Percentiles rank a stretch among this genome's conserved stretches.
These are phyloP conservation scores for Tephrocybe rancida DNA, from an alignment of 768 basidiomycete genomes.

Conservation along the genomic window DNA sequence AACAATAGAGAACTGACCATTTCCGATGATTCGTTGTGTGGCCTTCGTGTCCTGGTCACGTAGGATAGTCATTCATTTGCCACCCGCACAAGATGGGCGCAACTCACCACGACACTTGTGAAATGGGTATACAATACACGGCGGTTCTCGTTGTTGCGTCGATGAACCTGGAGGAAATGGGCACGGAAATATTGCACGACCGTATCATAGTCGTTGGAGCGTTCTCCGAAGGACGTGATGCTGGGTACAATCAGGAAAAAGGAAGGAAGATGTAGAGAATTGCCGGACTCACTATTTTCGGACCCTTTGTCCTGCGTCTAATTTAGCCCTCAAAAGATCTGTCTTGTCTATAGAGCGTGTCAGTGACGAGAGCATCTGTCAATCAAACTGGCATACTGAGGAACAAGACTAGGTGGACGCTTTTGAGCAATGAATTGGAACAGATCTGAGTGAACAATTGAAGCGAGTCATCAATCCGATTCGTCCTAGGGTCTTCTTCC, in stretches of 20 bases:
- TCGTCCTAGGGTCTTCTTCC: slow-evolving; percentile 84
- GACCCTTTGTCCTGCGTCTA: slow-evolving; percentile 69
- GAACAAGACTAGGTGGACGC: slow-evolving; percentile 61
- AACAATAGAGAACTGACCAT: slow-evolving; percentile 49
- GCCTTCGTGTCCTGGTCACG: slow-evolving; percentile 71
- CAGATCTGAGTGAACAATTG: slow-evolving; percentile 87
- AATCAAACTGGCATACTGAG: slow-evolving; percentile 43
- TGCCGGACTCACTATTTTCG: slow-evolving; percentile 74
- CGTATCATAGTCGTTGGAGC: slow-evolving; percentile 79
- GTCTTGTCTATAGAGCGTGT: slow-evolving; percentile 61
- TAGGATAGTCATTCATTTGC: slow-evolving; percentile 2
- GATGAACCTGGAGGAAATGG: slow-evolving; percentile 83
- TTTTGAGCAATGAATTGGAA: slow-evolving; percentile 78
- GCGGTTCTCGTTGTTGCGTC: slow-evolving; percentile 76
- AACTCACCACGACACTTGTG: slow-evolving; percentile 74
- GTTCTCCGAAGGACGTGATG: slow-evolving; percentile 81
- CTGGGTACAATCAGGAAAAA: slow-evolving; percentile 33
- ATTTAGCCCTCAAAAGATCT: slow-evolving; percentile 73
- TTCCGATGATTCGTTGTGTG: slow-evolving; percentile 81
- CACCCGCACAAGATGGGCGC: background rate
- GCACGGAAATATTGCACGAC: slow-evolving; percentile 87
- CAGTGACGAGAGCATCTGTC: background rate
- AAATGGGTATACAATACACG: slow-evolving; percentile 83
- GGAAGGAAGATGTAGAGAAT: background rate
- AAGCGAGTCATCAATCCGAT: slow-evolving; percentile 87